Conservation (phyloP, 2,329 filamentous ascomycete species). For the Raffaelea arxii region DNA sequence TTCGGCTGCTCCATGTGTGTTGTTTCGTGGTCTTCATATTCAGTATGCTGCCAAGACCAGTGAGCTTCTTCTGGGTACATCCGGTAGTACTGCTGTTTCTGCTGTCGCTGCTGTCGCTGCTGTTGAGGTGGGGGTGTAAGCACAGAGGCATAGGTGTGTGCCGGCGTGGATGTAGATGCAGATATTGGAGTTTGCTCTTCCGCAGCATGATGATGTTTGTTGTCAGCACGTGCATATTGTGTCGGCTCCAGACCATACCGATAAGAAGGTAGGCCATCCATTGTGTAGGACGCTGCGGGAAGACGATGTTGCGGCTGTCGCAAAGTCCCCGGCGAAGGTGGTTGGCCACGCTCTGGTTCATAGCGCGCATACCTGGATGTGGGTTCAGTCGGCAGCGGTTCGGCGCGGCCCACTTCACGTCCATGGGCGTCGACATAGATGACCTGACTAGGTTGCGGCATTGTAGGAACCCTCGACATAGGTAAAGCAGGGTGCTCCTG, state of each 20-base stretch:
- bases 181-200: too few species aligned
- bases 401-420: conserved; percentile 3
- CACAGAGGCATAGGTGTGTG: too few species aligned
- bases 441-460: background rate
- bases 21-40: conserved; percentile 32
- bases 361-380: background rate
- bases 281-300: too few species aligned
- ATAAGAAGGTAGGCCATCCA: conserved; percentile 14
- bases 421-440: conserved; percentile 9
- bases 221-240: background rate
- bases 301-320: too few species aligned
- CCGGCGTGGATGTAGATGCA: too few species aligned
- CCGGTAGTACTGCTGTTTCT: conserved; percentile 21
- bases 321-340: conserved; percentile 23
- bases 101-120: background rate
- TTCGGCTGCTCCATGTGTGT: too few species aligned
- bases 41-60: conserved; percentile 16
- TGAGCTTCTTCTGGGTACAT: conserved; percentile 20
- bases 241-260: conserved; percentile 14
- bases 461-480: background rate
- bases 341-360: conserved; percentile 17
- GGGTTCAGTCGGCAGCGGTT: background rate
- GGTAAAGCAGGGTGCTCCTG: background rate
- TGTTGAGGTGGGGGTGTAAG: too few species aligned
- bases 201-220: too few species aligned